A percentile compares a stretch with the other conserved stretches of the same genome.
Conservation (phyloP, 2,329 filamentous ascomycete species). For the Parasarocladium wereldwijsianum region DNA sequence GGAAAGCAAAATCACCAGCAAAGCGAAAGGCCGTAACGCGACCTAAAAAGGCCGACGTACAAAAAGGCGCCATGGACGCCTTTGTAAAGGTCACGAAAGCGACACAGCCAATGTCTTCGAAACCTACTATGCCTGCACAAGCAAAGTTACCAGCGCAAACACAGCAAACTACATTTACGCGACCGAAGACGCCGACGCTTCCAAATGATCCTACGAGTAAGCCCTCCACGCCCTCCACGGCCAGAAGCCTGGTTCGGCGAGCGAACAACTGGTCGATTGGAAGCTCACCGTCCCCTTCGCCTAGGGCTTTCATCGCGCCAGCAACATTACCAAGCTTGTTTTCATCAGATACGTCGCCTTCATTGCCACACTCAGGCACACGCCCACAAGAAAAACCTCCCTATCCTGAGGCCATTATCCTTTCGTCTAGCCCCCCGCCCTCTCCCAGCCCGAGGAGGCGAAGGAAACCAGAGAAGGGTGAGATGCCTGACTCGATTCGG, state of each 20-base stretch:
- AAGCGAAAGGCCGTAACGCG: slow-evolving; percentile 13
- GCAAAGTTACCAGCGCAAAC: slow-evolving; percentile 4
- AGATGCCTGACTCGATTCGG: slow-evolving; percentile 12
- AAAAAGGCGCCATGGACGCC: slow-evolving; percentile 21
- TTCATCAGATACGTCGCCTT: no score
- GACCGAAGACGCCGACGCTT: slow-evolving; percentile 8
- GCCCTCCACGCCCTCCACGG: slow-evolving; percentile 15
- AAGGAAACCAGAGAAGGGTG: neutral
- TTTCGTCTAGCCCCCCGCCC: slow-evolving; percentile 27
- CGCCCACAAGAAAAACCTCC: no score
- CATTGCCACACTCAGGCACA: no score
- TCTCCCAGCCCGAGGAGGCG: neutral
- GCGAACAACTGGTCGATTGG: slow-evolving; percentile 22
- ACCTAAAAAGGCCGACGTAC: slow-evolving; percentile 9
- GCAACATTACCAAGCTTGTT: no score
- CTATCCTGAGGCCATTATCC: slow-evolving; percentile 23
- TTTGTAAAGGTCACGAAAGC: slow-evolving; percentile 27
- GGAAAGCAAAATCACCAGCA: slow-evolving; percentile 11
- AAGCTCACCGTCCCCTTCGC: slow-evolving; percentile 26
- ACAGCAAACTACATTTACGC: slow-evolving; percentile 5
- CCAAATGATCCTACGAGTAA: slow-evolving; percentile 19
- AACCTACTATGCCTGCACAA: slow-evolving; percentile 1
- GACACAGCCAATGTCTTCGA: slow-evolving; percentile 5
- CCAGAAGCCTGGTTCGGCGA: slow-evolving; percentile 10
- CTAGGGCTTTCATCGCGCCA: slow-evolving; percentile 18